phyloP scores from a whole-genome alignment of 108 stramenopile genomes.

The Conticribra weissflogii region DNA sequence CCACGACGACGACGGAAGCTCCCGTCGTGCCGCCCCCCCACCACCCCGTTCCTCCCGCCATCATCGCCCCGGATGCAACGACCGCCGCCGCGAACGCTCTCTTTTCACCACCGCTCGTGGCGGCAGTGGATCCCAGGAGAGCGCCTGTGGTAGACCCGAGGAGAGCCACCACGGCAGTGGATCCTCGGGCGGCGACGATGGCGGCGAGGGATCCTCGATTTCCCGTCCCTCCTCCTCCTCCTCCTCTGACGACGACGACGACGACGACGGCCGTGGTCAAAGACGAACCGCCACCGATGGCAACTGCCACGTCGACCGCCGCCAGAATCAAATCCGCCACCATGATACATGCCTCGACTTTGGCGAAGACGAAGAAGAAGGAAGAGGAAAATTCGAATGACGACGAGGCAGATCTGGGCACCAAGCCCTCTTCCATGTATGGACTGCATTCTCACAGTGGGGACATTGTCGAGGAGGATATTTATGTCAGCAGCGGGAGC shows the following conservation, averaged over 20 bases:
- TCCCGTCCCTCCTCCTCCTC: neutral
- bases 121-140: neutral
- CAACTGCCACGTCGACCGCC: neutral
- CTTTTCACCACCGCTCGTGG: neutral
- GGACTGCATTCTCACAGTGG: constrained; percentile 79
- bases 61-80: neutral
- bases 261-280: neutral
- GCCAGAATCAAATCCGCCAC: constrained; percentile 30
- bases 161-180: neutral
- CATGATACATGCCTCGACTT: constrained; percentile 7
- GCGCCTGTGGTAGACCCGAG: neutral
- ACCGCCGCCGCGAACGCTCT: neutral
- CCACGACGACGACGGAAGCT: neutral
- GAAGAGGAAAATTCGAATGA: neutral
- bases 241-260: constrained; percentile 3
- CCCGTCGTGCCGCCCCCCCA: constrained; percentile 1
- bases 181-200: neutral
- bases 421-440: constrained; percentile 46
- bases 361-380: neutral
- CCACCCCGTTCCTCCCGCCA: constrained; percentile 1
- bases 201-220: neutral
- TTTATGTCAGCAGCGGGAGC: constrained; percentile 77
- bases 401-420: constrained; percentile 37
- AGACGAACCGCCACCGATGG: neutral
- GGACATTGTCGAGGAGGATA: constrained; percentile 77